Evolutionary conservation across 2,329 filamentous ascomycete genomes (phyloP).

Genomic region (Orbilia oligospora): DNA sequence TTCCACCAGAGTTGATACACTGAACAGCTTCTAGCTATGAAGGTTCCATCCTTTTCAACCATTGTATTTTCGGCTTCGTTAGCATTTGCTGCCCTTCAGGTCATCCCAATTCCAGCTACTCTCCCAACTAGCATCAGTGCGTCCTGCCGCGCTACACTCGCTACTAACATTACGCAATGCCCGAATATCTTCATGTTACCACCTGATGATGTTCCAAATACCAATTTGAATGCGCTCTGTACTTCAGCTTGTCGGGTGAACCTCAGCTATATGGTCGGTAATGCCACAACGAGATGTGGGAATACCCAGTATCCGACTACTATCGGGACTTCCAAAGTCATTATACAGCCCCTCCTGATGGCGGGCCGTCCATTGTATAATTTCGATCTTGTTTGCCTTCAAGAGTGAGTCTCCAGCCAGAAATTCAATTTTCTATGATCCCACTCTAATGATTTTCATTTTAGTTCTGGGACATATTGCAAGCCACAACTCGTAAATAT

Average conservation of each 20-base stretch:
- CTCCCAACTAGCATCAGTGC: background rate
- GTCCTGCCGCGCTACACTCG: background rate
- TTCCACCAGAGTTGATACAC: background rate
- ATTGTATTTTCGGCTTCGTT: background rate
- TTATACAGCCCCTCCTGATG: background rate
- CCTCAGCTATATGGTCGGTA: constrained; percentile 2
- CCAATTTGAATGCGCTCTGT: background rate
- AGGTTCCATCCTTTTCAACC: background rate
- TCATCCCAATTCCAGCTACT: background rate
- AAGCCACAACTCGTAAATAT: background rate
- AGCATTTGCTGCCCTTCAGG: background rate
- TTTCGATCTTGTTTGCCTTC: background rate
- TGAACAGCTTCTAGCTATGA: background rate
- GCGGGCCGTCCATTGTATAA: constrained; percentile 9
- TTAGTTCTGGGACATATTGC: constrained; percentile 2
- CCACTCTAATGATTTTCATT: background rate
- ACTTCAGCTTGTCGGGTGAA: background rate
- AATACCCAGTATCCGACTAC: background rate
- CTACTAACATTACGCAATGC: constrained; percentile 8
- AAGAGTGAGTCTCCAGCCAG: background rate
- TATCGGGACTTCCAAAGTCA: background rate
- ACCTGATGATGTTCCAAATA: background rate
- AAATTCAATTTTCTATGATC: background rate
- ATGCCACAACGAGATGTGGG: background rate
- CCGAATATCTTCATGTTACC: background rate